Evolutionary conservation across 1,139 yeast genomes (phyloP), one percentile per base, ranked within the genome.

Genomic region (Saccharomyces uvarum): DNA sequence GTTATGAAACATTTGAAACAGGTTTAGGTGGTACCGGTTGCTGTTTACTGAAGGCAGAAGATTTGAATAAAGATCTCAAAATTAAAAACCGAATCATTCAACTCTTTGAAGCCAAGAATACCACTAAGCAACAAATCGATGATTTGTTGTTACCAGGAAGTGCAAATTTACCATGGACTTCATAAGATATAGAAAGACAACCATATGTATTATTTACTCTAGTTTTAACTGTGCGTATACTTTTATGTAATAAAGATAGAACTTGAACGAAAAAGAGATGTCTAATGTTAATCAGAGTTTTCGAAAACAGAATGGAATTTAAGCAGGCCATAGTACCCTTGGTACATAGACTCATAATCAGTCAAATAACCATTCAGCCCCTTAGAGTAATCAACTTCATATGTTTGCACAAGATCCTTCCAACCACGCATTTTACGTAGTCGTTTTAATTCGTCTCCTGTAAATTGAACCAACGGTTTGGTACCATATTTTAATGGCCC

Each of bases 401-500:
- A 59, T 47, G 70, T 70, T 54, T 76, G 73, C 31, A 54, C 41
- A 0, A 78, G 58, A 56, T 85, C 83, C 14, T 66, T 67, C 95
- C 96, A 89, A 0, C 91, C 91, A 70, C 83, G 73, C 1, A 73
- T 54, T 24, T 67, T 58, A 41, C 90, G 73, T 9, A 86, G 64
- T n/a, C 67, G 61, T n/a, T 72, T 68, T 50, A 89, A 66, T 64
- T 89, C 97, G 19, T 83, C 83, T 21, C 80, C 74, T 32, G 82
- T 84, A 28, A 88, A 72, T 67, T 88, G 96, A 1, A 84, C 86
- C 60, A 79, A 81, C 0, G 97, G 95, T 1, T 91, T 90, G 3
- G 89, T 82, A 0, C 97, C 97, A 71, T 89, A 89, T 69, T 89
- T 89, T 58, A 89, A 74, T 0, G 97, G 97, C 0, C 97, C 97